Percentiles rank a stretch among this genome's conserved stretches.
These are phyloP conservation scores for Tripterygium wilfordii DNA, from an alignment of 177 flowering plant genomes.

Conservation along the genomic window DNA sequence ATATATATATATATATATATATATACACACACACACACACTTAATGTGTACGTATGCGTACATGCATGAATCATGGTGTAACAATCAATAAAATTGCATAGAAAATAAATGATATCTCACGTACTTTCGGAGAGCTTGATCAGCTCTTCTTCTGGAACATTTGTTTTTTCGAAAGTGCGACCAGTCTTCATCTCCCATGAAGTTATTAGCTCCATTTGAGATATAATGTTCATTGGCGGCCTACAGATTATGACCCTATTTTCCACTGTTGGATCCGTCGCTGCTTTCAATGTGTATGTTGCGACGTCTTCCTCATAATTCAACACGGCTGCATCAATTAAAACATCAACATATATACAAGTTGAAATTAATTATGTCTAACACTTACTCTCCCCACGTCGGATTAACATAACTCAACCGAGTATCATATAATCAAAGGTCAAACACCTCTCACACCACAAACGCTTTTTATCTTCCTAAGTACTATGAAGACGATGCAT, in stretches of 20 bases:
- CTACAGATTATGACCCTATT: conserved; percentile 24
- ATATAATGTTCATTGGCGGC: conserved; percentile 25
- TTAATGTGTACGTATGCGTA: too few relatives aligned
- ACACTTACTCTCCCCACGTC: background rate
- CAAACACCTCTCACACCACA: too few relatives aligned
- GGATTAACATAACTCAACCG: too few relatives aligned
- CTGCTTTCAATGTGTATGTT: conserved; percentile 24
- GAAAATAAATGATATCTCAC: background rate
- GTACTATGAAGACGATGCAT: too few relatives aligned
- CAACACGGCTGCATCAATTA: conserved; percentile 19
- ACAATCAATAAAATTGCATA: background rate
- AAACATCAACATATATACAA: background rate
- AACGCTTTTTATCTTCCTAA: too few relatives aligned
- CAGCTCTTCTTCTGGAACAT: conserved; percentile 23
- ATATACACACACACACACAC: too few relatives aligned
- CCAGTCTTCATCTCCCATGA: conserved; percentile 37
- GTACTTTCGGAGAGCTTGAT: conserved; percentile 24
- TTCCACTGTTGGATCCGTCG: conserved; percentile 19
- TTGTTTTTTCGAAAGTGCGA: conserved; percentile 8
- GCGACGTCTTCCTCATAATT: conserved; percentile 36
- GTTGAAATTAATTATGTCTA: background rate
- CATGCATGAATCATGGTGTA: background rate
- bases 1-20: too few relatives aligned
- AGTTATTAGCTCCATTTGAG: conserved; percentile 26
- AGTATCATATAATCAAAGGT: too few relatives aligned